These are phyloP conservation scores for Leccinum boreale DNA, from an alignment of 768 basidiomycete genomes.

Conservation along the genomic window DNA sequence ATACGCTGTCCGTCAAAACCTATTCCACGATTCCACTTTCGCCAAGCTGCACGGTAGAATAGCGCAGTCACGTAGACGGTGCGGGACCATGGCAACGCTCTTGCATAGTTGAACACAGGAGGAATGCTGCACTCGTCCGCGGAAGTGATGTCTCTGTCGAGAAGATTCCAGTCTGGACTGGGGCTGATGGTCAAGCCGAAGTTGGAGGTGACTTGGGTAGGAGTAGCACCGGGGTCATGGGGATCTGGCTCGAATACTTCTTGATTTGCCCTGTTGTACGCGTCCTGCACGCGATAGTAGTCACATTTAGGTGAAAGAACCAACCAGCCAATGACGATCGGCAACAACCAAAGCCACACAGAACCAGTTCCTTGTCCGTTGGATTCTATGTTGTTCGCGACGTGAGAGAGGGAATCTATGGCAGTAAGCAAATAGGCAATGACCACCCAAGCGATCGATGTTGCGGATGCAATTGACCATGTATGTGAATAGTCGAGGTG, in stretches of 20 bases:
- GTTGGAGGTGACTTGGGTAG: neutral
- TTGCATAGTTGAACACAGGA: too few relatives aligned
- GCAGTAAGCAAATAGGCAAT: too few relatives aligned
- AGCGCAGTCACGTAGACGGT: too few relatives aligned
- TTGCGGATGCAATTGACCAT: too few relatives aligned
- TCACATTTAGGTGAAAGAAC: neutral
- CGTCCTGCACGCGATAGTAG: slow-evolving; percentile 18
- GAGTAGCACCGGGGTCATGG: neutral
- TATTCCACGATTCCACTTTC: too few relatives aligned
- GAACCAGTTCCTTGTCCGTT: slow-evolving; percentile 38
- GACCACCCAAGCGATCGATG: too few relatives aligned
- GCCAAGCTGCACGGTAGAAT: too few relatives aligned
- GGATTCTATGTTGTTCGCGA: slow-evolving; percentile 23
- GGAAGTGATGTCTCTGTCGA: too few relatives aligned
- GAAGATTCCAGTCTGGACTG: neutral
- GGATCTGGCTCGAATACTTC: neutral
- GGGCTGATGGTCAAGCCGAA: neutral
- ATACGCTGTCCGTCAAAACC: too few relatives aligned
- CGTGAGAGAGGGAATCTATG: slow-evolving; percentile 2
- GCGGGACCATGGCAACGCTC: too few relatives aligned
- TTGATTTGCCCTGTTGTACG: slow-evolving; percentile 8
- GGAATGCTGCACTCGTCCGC: too few relatives aligned
- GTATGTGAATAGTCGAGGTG: too few relatives aligned
- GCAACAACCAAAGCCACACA: slow-evolving; percentile 38
- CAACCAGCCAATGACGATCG: neutral